phyloP scores from a whole-genome alignment of 2,329 filamentous ascomycete genomes.

The Aspergillus pseudoterreus region DNA sequence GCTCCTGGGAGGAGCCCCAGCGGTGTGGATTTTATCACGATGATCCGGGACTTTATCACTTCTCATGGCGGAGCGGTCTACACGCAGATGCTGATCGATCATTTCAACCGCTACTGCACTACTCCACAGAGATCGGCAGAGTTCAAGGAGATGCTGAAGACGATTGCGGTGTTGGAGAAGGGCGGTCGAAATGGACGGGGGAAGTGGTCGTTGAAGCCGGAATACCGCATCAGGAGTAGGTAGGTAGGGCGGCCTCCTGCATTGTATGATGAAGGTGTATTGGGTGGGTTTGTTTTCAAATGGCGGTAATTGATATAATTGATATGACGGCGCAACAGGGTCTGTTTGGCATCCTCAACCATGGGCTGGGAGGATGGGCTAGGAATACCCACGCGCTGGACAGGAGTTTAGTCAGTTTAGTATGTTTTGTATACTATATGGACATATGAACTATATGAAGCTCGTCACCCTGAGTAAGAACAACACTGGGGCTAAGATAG shows the following conservation, averaged over 20 bases:
- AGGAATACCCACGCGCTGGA: not conserved
- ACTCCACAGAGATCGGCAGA: conserved; percentile 66
- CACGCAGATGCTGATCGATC: conserved; percentile 81
- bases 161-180: conserved; percentile 68
- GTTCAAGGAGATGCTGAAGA: conserved; percentile 77
- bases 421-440: no score
- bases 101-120: conserved; percentile 78
- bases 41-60: conserved; percentile 76
- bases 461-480: no score
- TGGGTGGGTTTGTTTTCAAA: no score
- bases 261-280: no score
- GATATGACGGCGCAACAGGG: no score
- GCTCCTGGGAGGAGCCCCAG: conserved; percentile 39
- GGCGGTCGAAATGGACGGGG: conserved; percentile 47
- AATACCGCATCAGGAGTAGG: conserved; percentile 38
- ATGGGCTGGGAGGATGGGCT: no score
- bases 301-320: no score
- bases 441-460: no score
- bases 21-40: conserved; percentile 62
- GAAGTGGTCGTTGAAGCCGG: conserved; percentile 58
- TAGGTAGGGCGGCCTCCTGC: not conserved
- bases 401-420: not conserved
- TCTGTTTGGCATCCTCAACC: no score
- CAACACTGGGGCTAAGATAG: no score
- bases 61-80: conserved; percentile 74